Evolutionary conservation across 2,329 filamentous ascomycete genomes (phyloP).

Genomic region (Seiridium cupressi): DNA sequence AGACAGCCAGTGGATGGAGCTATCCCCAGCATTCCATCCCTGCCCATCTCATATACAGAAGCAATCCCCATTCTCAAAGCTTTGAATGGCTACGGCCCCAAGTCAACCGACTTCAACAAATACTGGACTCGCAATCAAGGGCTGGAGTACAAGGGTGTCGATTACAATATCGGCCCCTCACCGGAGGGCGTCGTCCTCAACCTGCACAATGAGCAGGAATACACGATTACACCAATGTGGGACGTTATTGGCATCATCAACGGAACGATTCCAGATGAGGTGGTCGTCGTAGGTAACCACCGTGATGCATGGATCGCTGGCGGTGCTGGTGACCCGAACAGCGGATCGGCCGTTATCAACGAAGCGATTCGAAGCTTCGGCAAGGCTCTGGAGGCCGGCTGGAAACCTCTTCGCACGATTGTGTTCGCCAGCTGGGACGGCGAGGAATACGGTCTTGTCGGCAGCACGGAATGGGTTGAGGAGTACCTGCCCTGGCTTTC

Average conservation of each 20-base stretch:
- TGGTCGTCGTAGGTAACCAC: constrained; percentile 89
- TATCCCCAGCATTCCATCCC: constrained; percentile 82
- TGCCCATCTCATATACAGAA: constrained; percentile 87
- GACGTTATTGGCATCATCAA: constrained; percentile 93
- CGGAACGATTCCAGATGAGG: constrained; percentile 79
- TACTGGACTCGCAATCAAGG: constrained; percentile 71
- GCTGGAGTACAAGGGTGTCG: constrained; percentile 73
- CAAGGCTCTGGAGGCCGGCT: constrained; percentile 65
- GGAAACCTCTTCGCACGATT: constrained; percentile 85
- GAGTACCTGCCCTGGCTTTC: constrained; percentile 82
- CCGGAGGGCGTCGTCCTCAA: constrained; percentile 71
- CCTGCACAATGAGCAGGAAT: constrained; percentile 76
- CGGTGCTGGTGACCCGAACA: constrained; percentile 78
- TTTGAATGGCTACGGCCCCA: constrained; percentile 83
- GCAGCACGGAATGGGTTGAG: constrained; percentile 91
- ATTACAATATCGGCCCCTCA: constrained; percentile 83
- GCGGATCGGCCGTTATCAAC: constrained; percentile 75
- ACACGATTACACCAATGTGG: constrained; percentile 80
- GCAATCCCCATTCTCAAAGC: constrained; percentile 85
- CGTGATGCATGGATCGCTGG: constrained; percentile 87
- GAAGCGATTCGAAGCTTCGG: constrained; percentile 76
- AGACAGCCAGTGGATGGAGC: constrained; percentile 67
- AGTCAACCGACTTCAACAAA: constrained; percentile 69
- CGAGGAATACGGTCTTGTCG: constrained; percentile 82
- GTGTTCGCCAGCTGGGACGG: constrained; percentile 85